Base-by-base conservation (phyloP, 1,284 basidiomycete genomes). In the Rhodotorula sp. region DNA sequence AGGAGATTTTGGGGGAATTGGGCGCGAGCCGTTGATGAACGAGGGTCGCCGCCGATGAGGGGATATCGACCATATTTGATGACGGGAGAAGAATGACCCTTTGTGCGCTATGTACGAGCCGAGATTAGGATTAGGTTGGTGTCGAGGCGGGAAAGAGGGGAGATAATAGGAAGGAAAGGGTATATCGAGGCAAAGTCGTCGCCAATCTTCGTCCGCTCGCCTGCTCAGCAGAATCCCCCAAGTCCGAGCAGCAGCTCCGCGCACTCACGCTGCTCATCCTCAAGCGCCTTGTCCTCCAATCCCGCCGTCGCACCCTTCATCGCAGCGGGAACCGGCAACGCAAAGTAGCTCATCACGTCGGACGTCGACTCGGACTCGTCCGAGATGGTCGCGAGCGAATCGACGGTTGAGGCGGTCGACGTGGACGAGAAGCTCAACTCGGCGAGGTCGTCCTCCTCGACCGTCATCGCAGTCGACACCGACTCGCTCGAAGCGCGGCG, bases 261-360 rank as follows among this genome's bases (percentile, higher is more conserved):
- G 54, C 73, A 74, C 59, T 74, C 73, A 44, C 68, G 63, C 58
- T 61, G 60, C 51, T 74, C 73, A 30, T 72, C 66, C 49, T 71
- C 71, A 2, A 29, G 59, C 47, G 59, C 57, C 27, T 52, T 49
- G 36, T 15, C 32, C 20, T 8, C 49, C 11, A 10, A 4, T 39
- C 22, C 22, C 6, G 22, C 34, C 6, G 19, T 36, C 39, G 27
- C 27, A 22, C 22, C 51, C 54, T 62, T 62, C 32, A 15, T 39
- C 29, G 46, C 30, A 29, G 32, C 39, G 22, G 54, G 13, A 22
- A 47, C 30, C 27, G 30, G 24, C 27, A 58, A 30, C 15, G 65
- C 57, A 53, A 72, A 65, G 64, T 60, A 62, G 2, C 57, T 55
- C 20, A 11, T 13, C 24, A 32, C 34, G 17, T 62, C 8, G n/a